A percentile compares a stretch with the other conserved stretches of the same genome.
Conservation (phyloP, 164 flowering plant species). For the Malania oleifera region DNA sequence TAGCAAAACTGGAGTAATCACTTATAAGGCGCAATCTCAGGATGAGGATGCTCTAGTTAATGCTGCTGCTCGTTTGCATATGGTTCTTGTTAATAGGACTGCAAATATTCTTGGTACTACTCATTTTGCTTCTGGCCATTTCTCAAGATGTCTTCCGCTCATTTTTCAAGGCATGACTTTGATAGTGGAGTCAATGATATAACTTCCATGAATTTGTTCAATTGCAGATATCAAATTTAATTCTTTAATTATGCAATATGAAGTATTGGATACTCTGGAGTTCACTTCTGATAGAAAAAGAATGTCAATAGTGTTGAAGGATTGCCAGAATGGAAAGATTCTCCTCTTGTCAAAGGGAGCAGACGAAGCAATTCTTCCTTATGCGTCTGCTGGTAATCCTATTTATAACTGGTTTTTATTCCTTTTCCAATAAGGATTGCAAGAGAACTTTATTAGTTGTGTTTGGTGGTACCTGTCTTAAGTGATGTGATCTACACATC, state of each 20-base stretch:
- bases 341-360: constrained; percentile 91
- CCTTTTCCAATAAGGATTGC: not conserved
- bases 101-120: constrained; percentile 67
- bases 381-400: constrained; percentile 67
- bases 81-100: constrained; percentile 64
- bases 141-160: constrained; percentile 1
- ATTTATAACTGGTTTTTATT: not conserved
- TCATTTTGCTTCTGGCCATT: constrained; percentile 2
- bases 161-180: not conserved
- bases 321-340: constrained; percentile 68
- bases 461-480: too few species aligned
- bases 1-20: constrained; percentile 71
- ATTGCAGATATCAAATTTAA: constrained; percentile 76
- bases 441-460: too few species aligned
- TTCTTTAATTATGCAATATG: constrained; percentile 50
- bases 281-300: constrained; percentile 97
- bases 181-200: constrained; percentile 6
- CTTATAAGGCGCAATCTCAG: constrained; percentile 94
- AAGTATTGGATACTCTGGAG: constrained; percentile 84
- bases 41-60: constrained; percentile 99
- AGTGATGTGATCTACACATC: too few species aligned
- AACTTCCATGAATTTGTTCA: constrained; percentile 10
- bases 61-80: constrained; percentile 83
- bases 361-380: constrained; percentile 90
- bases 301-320: constrained; percentile 88